Evolutionary conservation across 2,329 filamentous ascomycete genomes (phyloP).

Genomic region (Chrysosporium keratinophilum): DNA sequence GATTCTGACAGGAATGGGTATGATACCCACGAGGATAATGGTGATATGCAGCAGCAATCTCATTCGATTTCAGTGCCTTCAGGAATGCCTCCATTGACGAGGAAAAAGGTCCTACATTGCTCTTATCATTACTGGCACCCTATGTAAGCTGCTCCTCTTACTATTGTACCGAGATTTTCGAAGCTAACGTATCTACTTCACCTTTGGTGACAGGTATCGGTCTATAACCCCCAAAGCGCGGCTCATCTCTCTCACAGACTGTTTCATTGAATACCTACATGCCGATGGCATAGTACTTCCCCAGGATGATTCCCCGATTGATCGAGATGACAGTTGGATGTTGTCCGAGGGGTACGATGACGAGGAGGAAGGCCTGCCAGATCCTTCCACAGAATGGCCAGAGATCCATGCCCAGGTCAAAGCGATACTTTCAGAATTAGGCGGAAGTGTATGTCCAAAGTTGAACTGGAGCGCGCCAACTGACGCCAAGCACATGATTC

Average conservation of each 20-base stretch:
- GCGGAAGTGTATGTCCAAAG: conserved; percentile 80
- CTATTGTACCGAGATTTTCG: neutral
- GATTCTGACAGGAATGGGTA: neutral
- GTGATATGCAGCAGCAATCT: neutral
- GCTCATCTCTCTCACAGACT: conserved; percentile 62
- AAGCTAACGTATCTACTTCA: neutral
- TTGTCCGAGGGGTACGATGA: conserved; percentile 53
- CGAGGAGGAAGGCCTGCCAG: conserved; percentile 49
- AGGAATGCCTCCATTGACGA: conserved; percentile 68
- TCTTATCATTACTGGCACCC: conserved; percentile 90
- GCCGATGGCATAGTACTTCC: conserved; percentile 85
- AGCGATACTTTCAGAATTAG: conserved; percentile 66
- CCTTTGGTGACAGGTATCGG: conserved; percentile 52
- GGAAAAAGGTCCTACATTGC: conserved; percentile 83
- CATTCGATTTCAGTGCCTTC: neutral
- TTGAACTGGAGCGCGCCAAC: conserved; percentile 96
- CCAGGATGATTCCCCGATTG: conserved; percentile 32
- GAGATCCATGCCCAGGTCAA: conserved; percentile 70
- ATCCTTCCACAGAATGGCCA: conserved; percentile 47
- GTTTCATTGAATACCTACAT: conserved; percentile 76
- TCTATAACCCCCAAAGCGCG: conserved; percentile 73
- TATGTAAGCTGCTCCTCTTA: conserved; percentile 41
- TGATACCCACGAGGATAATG: neutral
- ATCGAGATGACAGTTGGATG: conserved; percentile 46
- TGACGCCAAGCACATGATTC: conserved; percentile 83